phyloP scores from a whole-genome alignment of 148 eudicot species.

The Diospyros lotus region DNA sequence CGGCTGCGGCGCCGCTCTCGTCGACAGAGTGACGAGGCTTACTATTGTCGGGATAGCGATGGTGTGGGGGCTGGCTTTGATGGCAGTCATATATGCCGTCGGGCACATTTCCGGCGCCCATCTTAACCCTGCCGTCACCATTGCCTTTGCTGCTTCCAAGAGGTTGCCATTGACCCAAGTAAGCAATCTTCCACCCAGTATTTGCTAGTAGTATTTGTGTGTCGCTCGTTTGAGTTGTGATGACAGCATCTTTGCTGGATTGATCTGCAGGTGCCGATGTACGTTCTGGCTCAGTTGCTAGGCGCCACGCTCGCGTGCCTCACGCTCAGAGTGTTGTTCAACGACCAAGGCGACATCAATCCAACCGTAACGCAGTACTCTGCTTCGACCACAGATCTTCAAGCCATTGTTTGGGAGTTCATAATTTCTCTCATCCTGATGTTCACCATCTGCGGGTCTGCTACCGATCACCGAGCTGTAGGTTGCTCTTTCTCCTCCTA shows the following conservation, averaged over 20 bases:
- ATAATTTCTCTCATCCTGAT: conserved; percentile 34
- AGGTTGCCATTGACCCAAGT: conserved; percentile 28
- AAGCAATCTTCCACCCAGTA: neutral
- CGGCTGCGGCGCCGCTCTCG: conserved; percentile 40
- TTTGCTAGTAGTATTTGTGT: too few species aligned
- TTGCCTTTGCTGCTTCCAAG: conserved; percentile 29
- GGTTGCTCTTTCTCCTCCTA: neutral
- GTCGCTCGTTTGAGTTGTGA: too few species aligned
- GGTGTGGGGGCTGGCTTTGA: conserved; percentile 30
- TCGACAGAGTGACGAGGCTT: conserved; percentile 26
- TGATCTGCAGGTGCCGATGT: conserved; percentile 34
- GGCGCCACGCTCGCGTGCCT: conserved; percentile 43
- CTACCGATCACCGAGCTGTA: conserved; percentile 41
- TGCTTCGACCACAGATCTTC: conserved; percentile 26
- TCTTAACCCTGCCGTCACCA: conserved; percentile 44
- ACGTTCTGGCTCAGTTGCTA: conserved; percentile 30
- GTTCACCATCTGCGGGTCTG: conserved; percentile 28
- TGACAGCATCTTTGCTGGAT: neutral
- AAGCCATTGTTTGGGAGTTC: conserved; percentile 42
- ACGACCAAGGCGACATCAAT: conserved; percentile 22
- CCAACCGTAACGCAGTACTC: conserved; percentile 30
- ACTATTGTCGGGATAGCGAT: conserved; percentile 34
- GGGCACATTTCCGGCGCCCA: conserved; percentile 49
- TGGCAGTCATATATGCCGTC: conserved; percentile 33
- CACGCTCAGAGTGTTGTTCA: conserved; percentile 30